Evolutionary conservation across 331 rosid genomes (phyloP).

Genomic region (Arachis monticola): DNA sequence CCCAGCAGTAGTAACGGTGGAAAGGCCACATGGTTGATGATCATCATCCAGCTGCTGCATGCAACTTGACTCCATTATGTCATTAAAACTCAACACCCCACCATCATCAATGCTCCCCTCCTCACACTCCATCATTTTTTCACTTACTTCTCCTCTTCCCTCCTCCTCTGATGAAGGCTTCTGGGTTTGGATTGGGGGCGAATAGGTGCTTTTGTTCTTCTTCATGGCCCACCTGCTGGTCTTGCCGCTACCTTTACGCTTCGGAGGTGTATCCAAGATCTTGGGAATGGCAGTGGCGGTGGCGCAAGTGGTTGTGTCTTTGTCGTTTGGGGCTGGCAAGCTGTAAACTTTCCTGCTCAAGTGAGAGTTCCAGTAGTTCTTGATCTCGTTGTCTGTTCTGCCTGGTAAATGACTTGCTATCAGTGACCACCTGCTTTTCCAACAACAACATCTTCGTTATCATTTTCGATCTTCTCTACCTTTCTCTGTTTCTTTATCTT

Average conservation of each 20-base stretch:
- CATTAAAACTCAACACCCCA: conserved; percentile 40
- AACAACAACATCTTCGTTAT: background rate
- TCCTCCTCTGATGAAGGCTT: background rate
- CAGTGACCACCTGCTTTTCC: conserved; percentile 69
- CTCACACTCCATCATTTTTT: conserved; percentile 5
- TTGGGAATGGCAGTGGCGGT: background rate
- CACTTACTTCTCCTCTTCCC: background rate
- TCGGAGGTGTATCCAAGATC: conserved; percentile 41
- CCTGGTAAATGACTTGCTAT: conserved; percentile 82
- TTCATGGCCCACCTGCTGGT: conserved; percentile 62
- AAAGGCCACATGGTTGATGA: conserved; percentile 31
- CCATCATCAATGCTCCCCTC: conserved; percentile 18
- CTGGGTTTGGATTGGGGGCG: too few relatives aligned
- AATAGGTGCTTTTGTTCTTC: conserved; percentile 37
- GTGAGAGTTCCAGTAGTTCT: conserved; percentile 88
- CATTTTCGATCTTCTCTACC: background rate
- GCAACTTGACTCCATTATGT: conserved; percentile 26
- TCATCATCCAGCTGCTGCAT: conserved; percentile 20
- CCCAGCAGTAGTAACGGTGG: background rate
- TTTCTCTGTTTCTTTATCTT: background rate
- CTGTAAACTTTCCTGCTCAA: conserved; percentile 65
- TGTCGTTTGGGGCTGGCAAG: conserved; percentile 35
- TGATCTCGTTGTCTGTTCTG: conserved; percentile 90
- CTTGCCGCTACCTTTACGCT: conserved; percentile 57
- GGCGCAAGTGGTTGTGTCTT: background rate